These are phyloP conservation scores for Malassezia furfur DNA, from an alignment of 1,284 basidiomycete species.

Conservation along the genomic window DNA sequence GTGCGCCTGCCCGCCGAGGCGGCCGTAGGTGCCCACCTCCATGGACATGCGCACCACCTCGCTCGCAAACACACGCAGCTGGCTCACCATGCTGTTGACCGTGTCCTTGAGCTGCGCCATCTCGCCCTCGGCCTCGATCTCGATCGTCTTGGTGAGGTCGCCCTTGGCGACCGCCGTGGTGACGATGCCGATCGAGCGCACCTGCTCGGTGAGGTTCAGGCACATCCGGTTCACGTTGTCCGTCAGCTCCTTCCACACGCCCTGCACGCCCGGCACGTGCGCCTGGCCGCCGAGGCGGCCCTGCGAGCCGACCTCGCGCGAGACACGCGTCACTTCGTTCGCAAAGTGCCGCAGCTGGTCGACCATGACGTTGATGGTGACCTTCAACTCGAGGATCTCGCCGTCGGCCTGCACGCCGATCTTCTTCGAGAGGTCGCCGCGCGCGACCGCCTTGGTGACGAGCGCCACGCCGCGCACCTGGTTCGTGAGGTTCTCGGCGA, in stretches of 20 bases:
- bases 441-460: conserved; percentile 94
- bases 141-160: conserved; percentile 54
- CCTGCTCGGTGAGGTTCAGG: conserved; percentile 82
- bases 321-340: conserved; percentile 90
- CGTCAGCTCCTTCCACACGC: conserved; percentile 49
- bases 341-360: conserved; percentile 78
- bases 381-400: conserved; percentile 92
- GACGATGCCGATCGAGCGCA: conserved; percentile 76
- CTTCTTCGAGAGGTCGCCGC: conserved; percentile 87
- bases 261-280: conserved; percentile 46
- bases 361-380: conserved; percentile 95
- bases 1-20: conserved; percentile 46
- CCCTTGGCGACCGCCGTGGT: conserved; percentile 74
- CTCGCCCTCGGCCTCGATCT: conserved; percentile 75
- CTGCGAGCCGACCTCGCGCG: conserved; percentile 50
- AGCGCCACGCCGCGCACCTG: conserved; percentile 90
- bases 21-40: conserved; percentile 47
- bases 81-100: conserved; percentile 82
- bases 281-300: conserved; percentile 47
- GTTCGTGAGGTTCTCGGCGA: conserved; percentile 59
- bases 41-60: conserved; percentile 55
- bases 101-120: conserved; percentile 73
- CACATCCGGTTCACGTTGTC: conserved; percentile 82
- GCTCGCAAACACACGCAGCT: conserved; percentile 69
- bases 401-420: conserved; percentile 94